Evolutionary conservation across 148 eudicot genomes (phyloP).

Genomic region (Rhododendron vialii): DNA sequence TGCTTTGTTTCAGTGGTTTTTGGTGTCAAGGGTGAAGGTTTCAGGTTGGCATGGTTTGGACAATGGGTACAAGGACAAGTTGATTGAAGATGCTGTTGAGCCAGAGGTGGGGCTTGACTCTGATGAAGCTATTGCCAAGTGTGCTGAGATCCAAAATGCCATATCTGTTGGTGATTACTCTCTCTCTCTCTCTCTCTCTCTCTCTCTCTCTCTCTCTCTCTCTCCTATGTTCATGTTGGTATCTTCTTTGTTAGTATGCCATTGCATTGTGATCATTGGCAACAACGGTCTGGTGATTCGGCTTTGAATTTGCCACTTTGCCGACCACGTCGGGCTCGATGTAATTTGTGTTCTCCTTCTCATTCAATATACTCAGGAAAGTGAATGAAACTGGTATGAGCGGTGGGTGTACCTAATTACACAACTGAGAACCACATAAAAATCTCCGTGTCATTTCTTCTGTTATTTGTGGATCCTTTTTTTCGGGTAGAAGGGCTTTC

Average conservation of each 20-base stretch:
- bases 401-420: too few species aligned
- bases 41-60: constrained; percentile 8
- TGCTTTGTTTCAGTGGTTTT: constrained; percentile 13
- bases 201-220: not conserved
- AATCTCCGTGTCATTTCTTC: not conserved
- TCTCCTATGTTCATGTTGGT: not conserved
- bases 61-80: constrained; percentile 9
- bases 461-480: not conserved
- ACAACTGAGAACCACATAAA: too few species aligned
- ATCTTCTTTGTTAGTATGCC: not conserved
- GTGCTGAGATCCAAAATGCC: constrained; percentile 19
- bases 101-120: constrained; percentile 14
- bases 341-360: not conserved
- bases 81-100: constrained; percentile 14
- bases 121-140: constrained; percentile 12
- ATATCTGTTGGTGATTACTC: constrained; percentile 12
- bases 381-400: too few species aligned
- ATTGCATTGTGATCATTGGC: not conserved
- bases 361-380: too few species aligned
- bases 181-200: not conserved
- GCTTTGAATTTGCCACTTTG: too few species aligned
- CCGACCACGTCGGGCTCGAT: too few species aligned
- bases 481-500: not conserved
- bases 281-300: not conserved
- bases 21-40: constrained; percentile 14